Evolutionary conservation across 768 basidiomycete genomes (phyloP).

Genomic region (Phylloporus rhodoxanthus): DNA sequence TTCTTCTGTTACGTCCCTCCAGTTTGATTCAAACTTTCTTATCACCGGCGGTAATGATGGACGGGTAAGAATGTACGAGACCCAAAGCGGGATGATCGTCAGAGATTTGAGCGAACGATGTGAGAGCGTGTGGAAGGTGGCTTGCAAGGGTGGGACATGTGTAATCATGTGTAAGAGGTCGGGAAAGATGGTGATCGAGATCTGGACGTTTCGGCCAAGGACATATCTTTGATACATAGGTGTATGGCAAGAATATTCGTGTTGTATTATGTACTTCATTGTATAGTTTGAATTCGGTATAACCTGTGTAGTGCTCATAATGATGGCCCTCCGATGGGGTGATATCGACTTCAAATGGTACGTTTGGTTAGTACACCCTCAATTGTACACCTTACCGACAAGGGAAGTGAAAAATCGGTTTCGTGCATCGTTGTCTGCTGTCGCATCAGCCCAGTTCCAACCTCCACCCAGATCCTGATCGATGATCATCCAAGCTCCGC

Average conservation of each 20-base stretch:
- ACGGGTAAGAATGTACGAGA: slow-evolving; percentile 68
- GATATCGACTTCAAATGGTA: no score
- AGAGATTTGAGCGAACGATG: slow-evolving; percentile 72
- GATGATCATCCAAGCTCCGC: neutral
- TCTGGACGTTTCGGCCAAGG: slow-evolving; percentile 67
- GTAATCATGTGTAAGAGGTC: slow-evolving; percentile 77
- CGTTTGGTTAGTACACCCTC: no score
- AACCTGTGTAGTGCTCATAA: neutral
- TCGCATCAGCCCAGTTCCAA: slow-evolving; percentile 22
- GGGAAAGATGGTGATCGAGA: slow-evolving; percentile 82
- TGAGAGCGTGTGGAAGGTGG: slow-evolving; percentile 86
- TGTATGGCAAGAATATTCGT: neutral
- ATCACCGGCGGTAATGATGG: slow-evolving; percentile 86
- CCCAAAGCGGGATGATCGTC: slow-evolving; percentile 55
- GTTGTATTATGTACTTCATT: neutral
- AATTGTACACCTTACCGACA: no score
- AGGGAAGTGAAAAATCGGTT: slow-evolving; percentile 6
- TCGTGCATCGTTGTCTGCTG: neutral
- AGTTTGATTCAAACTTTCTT: slow-evolving; percentile 78
- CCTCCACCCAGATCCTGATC: slow-evolving; percentile 19
- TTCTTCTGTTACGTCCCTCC: slow-evolving; percentile 78
- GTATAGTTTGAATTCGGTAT: neutral
- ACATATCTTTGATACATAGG: slow-evolving; percentile 1
- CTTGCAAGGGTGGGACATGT: slow-evolving; percentile 63
- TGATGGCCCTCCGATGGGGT: no score